Base-by-base conservation (phyloP, 441 rosid species). In the Corymbia calophylla region DNA sequence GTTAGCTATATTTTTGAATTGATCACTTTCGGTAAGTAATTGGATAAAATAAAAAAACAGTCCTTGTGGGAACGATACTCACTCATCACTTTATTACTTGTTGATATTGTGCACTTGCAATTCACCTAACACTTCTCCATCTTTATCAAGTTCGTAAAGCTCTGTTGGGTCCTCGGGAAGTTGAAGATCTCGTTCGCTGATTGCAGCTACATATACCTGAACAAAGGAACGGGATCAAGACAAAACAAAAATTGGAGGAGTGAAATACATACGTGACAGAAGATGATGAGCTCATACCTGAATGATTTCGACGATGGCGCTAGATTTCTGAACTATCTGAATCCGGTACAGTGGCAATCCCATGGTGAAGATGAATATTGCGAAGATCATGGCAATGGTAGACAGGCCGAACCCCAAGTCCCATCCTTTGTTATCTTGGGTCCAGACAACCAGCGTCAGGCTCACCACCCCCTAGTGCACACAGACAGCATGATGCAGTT, bases 351-450 rank as follows among this genome's bases (percentile, higher is more conserved):
- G n/a, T 1, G 95, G 94, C 91, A 91, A 89, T 39, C 95, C 97
- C 32, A 88, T 54, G 14, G 89, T 7, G 60, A 93, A 93, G 39
- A 93, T 39, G 44, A 93, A 25, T 87, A 94, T 56, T 56, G 66
- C 93, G 88, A 93, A 55, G 87, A 92, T 85, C 91, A 95, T 90
- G 32, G 95, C 90, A 48, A 91, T 11, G 17, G 93, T 31, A 23
- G 92, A 60, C 44, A 94, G 2, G 15, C 92, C 92, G 54, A 96
- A 93, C 16, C 95, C 95, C 94, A 92, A 90, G 82, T 93, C 96
- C 95, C 96, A 95, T 54, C 97, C 97, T 91, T 84, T 92, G 73
- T 94, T 86, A 84, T 94, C 95, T 87, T 96, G 94, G 44, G 95
- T 70, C 96, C 95, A 94, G 16, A 94, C 95, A 16, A 93, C 15